phyloP scores from a whole-genome alignment of 148 eudicot species.

The Simmondsia chinensis region DNA sequence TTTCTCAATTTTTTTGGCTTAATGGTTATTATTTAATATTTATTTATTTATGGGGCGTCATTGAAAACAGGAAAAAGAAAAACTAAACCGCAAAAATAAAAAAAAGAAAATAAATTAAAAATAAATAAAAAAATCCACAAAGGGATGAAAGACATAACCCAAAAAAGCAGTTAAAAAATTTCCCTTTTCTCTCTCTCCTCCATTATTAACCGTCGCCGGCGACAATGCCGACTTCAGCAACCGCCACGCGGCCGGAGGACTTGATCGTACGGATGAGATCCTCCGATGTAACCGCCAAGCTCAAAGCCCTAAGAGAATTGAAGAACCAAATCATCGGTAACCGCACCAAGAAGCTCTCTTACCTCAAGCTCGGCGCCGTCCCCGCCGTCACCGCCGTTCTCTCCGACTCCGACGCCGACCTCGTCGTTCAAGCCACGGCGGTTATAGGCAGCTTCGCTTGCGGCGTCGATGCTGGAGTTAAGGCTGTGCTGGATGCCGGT shows the following conservation, averaged over 20 bases:
- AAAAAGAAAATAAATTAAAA: no score
- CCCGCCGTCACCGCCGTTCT: conserved; percentile 58
- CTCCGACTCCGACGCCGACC: conserved; percentile 16
- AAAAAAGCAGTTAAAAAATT: conserved; percentile 1
- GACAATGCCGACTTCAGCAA: conserved; percentile 53
- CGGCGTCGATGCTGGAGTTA: conserved; percentile 84
- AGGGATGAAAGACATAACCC: no score
- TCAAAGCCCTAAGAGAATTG: conserved; percentile 68
- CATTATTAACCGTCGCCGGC: conserved; percentile 12
- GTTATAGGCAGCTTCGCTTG: conserved; percentile 90
- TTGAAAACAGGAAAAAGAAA: no score
- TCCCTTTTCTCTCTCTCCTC: conserved; percentile 3
- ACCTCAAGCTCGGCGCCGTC: conserved; percentile 68
- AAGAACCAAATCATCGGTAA: conserved; percentile 96
- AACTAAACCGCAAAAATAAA: no score
- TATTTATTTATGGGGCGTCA: no score
- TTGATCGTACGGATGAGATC: conserved; percentile 49
- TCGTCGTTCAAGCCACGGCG: conserved; percentile 59
- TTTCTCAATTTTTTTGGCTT: no score
- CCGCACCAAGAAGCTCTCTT: conserved; percentile 76
- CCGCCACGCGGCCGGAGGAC: conserved; percentile 44
- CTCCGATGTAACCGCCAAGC: conserved; percentile 36
- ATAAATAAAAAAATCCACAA: no score
- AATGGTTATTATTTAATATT: no score
- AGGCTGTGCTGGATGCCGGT: conserved; percentile 75